These are phyloP conservation scores for Rhizopogon roseolus DNA, from an alignment of 768 basidiomycete genomes.

Conservation along the genomic window DNA sequence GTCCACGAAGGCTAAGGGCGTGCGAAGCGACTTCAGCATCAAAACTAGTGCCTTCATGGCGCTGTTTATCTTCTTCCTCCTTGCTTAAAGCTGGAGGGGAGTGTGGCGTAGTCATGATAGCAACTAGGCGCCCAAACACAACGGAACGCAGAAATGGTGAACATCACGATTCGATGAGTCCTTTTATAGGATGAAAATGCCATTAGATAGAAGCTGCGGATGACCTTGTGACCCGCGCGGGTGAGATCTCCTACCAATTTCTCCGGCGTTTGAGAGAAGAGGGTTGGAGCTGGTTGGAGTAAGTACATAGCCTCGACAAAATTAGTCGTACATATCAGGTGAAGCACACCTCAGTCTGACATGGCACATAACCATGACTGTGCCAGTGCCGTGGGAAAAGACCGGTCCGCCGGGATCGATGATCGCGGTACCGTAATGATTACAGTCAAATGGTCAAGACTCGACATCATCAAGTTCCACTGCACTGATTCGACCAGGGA, in stretches of 20 bases:
- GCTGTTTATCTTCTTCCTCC: neutral
- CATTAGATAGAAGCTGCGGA: neutral
- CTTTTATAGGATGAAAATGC: neutral
- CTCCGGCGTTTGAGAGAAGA: too few relatives aligned
- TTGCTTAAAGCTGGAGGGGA: neutral
- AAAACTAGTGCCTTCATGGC: slow-evolving; percentile 22
- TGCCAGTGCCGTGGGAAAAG: too few relatives aligned
- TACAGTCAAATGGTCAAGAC: too few relatives aligned
- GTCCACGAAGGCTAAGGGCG: slow-evolving; percentile 35
- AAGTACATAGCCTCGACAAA: too few relatives aligned
- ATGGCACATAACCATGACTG: too few relatives aligned
- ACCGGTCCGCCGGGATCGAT: too few relatives aligned
- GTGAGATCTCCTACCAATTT: too few relatives aligned
- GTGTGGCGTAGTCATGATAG: neutral
- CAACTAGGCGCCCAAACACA: neutral
- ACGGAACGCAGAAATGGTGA: neutral
- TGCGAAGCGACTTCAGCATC: slow-evolving; percentile 30
- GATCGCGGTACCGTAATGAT: too few relatives aligned
- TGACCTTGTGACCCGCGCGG: neutral
- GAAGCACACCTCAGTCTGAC: too few relatives aligned
- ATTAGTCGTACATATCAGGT: too few relatives aligned
- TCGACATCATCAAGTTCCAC: too few relatives aligned
- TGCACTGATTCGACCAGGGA: neutral
- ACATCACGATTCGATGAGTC: neutral
- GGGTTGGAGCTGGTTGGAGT: too few relatives aligned